These are phyloP conservation scores for Bipolaris oryzae DNA, from an alignment of 2,329 filamentous ascomycete species.

Conservation along the genomic window DNA sequence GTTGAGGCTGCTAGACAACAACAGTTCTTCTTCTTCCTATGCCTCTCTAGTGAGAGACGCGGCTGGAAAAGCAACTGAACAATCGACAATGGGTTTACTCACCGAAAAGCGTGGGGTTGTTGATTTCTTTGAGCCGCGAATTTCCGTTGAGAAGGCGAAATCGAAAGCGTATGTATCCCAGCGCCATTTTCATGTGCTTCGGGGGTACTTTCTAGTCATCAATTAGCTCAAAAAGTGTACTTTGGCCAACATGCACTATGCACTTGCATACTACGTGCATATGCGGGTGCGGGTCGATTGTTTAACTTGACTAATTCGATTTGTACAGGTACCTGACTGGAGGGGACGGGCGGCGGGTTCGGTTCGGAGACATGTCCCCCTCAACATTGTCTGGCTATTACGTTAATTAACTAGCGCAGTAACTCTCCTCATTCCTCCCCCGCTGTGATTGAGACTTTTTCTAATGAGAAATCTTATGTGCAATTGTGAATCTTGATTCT, in stretches of 20 bases:
- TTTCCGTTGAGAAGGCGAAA: constrained; percentile 1
- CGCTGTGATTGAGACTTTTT: background rate
- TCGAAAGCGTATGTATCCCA: no score
- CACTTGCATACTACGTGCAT: constrained; percentile 3
- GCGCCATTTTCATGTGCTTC: background rate
- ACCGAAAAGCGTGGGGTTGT: constrained; percentile 1
- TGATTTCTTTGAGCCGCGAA: background rate
- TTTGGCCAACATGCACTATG: background rate
- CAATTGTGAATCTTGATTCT: constrained; percentile 2
- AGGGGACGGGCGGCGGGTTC: background rate
- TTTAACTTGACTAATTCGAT: constrained; percentile 12
- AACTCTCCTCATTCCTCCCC: background rate
- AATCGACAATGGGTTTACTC: no score
- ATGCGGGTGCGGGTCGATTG: background rate
- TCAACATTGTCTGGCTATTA: no score
- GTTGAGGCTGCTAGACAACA: no score
- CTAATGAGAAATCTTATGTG: background rate
- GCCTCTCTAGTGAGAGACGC: no score
- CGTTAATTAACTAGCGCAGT: no score
- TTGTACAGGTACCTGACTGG: constrained; percentile 6
- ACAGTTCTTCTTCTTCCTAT: no score
- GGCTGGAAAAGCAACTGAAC: no score
- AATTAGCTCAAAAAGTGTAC: constrained; percentile 10
- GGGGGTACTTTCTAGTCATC: background rate
- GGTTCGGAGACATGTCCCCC: no score